phyloP scores from a whole-genome alignment of 164 flowering plant genomes.

The Kingdonia uniflora region DNA sequence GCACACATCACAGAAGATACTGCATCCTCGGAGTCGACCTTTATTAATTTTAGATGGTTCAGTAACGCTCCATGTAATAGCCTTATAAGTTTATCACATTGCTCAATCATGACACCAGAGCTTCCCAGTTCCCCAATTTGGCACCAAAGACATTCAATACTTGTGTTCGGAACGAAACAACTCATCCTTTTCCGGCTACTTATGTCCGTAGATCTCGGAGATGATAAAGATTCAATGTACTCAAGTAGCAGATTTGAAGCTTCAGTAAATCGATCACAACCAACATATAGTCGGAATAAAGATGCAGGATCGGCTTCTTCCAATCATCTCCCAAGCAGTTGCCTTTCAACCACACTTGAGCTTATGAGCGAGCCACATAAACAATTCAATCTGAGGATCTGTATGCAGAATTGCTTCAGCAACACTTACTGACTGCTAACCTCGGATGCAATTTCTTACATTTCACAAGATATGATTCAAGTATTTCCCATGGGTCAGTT shows the following conservation, averaged over 20 bases:
- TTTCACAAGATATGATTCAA: constrained; percentile 74
- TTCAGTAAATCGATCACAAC: constrained; percentile 70
- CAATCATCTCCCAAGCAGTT: constrained; percentile 66
- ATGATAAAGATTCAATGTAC: constrained; percentile 55
- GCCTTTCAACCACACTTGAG: constrained; percentile 63
- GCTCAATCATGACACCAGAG: constrained; percentile 62
- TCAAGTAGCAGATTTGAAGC: constrained; percentile 76
- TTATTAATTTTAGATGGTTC: constrained; percentile 55
- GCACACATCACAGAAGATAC: constrained; percentile 20
- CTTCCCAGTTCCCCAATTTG: constrained; percentile 48
- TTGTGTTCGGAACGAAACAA: constrained; percentile 80
- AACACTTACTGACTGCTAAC: constrained; percentile 69
- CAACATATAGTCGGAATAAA: constrained; percentile 68
- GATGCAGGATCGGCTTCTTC: constrained; percentile 78
- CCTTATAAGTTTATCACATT: constrained; percentile 56
- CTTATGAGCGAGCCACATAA: constrained; percentile 83
- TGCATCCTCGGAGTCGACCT: constrained; percentile 63
- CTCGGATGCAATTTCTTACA: constrained; percentile 60
- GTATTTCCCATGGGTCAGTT: constrained; percentile 61
- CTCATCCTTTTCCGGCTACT: constrained; percentile 63
- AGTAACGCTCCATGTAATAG: constrained; percentile 50
- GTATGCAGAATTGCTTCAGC: constrained; percentile 81
- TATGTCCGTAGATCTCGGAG: constrained; percentile 66
- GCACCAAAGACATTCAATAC: constrained; percentile 67
- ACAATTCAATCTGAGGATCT: constrained; percentile 79